These are phyloP conservation scores for Trichothecium roseum DNA, from an alignment of 2,329 filamentous ascomycete genomes.

Conservation along the genomic window DNA sequence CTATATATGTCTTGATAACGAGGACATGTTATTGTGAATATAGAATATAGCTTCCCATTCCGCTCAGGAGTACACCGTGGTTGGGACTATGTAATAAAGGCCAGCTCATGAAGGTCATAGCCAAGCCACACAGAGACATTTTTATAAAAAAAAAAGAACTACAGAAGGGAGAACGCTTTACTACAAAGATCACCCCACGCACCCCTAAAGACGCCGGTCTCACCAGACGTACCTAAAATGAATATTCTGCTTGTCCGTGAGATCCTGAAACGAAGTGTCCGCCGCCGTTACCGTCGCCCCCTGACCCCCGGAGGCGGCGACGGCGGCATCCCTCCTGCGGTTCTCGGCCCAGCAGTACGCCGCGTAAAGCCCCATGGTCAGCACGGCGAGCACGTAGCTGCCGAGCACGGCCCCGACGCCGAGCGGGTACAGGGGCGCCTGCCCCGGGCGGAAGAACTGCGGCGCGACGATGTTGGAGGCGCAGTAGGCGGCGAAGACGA, in stretches of 20 bases:
- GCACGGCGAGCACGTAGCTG: constrained; percentile 14
- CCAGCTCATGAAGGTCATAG: too few relatives aligned
- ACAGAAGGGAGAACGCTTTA: too few relatives aligned
- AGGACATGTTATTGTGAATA: too few relatives aligned
- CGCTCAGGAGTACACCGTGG: too few relatives aligned
- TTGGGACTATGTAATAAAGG: too few relatives aligned
- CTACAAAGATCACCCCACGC: neutral
- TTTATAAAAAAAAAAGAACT: too few relatives aligned
- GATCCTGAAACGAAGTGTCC: constrained; percentile 21
- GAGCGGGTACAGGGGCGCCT: constrained; percentile 21
- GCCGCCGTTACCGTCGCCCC: constrained; percentile 5
- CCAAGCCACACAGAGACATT: too few relatives aligned
- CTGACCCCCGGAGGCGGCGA: constrained; percentile 3
- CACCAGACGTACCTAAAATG: constrained; percentile 16
- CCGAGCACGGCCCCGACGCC: constrained; percentile 15
- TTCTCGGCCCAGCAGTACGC: constrained; percentile 20
- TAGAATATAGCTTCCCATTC: too few relatives aligned
- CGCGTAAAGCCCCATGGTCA: constrained; percentile 18
- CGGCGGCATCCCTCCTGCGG: constrained; percentile 11
- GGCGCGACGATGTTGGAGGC: constrained; percentile 28
- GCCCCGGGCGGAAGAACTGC: constrained; percentile 23
- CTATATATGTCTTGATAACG: too few relatives aligned
- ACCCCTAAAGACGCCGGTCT: constrained; percentile 2
- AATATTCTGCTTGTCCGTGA: constrained; percentile 23
- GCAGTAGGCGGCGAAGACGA: constrained; percentile 34